Base-by-base conservation (phyloP, 75 land plant species). In the Sequoiadendron giganteum region DNA sequence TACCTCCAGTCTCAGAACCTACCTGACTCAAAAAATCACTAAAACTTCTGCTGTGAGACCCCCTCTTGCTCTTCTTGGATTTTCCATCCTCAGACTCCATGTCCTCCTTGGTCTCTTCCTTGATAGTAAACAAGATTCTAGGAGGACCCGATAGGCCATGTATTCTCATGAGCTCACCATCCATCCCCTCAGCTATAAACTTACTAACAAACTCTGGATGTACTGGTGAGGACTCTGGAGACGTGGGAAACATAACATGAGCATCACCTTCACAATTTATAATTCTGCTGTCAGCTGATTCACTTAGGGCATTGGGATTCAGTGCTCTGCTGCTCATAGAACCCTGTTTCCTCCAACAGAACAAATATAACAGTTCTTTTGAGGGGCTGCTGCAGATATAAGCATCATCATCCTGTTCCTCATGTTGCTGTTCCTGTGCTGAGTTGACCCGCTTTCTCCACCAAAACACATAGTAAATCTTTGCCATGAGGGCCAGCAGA, bases 51-150 rank as follows among this genome's bases (percentile, higher is more conserved):
- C 84, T n/a, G 4, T 47, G 84, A 47, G 47, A 47, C 0, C 84
- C 84, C 32, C 16, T 85, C 81, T 32, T 72, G 84, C 39, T 85
- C 21, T 40, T 85, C 30, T 5, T 88, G 79, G 70, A 58, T 56
- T 19, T 88, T 1, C 55, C n/a, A 86, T 86, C 87, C 79, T 87
- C 89, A 14, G 77, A 79, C 56, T 89, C 90, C 85, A 89, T 55
- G 45, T 89, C 90, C 85, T 89, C 90, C 90, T 45, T 88, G 30
- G 90, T 89, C 85, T 89, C 90, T 21, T 89, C 90, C 85, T 77
- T 75, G 83, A 89, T 89, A 19, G 90, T 89, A 90, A 89, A 89
- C n/a, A 89, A 86, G 34, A 88, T 48, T 39, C 90, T 88, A 19
- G 90, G 82, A 34, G 90, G 90, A 48, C 90, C 89, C 81, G 68